Percentiles rank a stretch among this genome's conserved stretches.
Conservation (phyloP, 2,329 filamentous ascomycete genomes). For the Conoideocrella luteorostrata region DNA sequence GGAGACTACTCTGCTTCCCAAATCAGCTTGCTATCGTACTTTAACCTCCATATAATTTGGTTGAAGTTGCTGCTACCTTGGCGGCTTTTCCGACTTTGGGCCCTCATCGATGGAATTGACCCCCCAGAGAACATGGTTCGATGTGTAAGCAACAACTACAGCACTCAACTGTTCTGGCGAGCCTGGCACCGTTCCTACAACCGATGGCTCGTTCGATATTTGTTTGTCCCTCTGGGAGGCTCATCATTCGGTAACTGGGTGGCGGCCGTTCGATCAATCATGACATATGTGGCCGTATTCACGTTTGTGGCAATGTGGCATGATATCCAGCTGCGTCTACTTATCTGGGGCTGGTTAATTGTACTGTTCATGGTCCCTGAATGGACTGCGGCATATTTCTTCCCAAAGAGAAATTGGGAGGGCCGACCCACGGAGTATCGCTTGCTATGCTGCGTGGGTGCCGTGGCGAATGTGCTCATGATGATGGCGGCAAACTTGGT, state of each 20-base stretch:
- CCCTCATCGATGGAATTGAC: slow-evolving; percentile 82
- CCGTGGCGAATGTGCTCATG: slow-evolving; percentile 79
- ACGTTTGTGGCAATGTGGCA: slow-evolving; percentile 98
- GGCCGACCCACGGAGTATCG: slow-evolving; percentile 66
- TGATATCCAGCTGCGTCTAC: slow-evolving; percentile 82
- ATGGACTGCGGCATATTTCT: slow-evolving; percentile 62
- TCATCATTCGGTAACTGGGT: slow-evolving; percentile 40
- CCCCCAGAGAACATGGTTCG: slow-evolving; percentile 98
- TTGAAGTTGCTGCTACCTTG: slow-evolving; percentile 92
- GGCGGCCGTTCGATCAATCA: slow-evolving; percentile 50
- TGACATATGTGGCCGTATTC: slow-evolving; percentile 80
- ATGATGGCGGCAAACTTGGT: slow-evolving; percentile 96
- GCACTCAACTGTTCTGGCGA: slow-evolving; percentile 86
- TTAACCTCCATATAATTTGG: slow-evolving; percentile 97
- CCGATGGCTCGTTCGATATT: slow-evolving; percentile 87
- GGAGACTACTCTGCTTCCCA: slow-evolving; percentile 77
- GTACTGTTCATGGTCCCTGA: slow-evolving; percentile 92
- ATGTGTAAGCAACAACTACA: slow-evolving; percentile 94
- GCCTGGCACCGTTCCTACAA: slow-evolving; percentile 95
- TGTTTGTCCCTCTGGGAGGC: slow-evolving; percentile 88
- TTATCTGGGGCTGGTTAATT: slow-evolving; percentile 96
- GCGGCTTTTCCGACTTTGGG: slow-evolving; percentile 98
- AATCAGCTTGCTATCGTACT: slow-evolving; percentile 83
- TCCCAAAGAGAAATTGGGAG: slow-evolving; percentile 69
- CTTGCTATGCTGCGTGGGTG: slow-evolving; percentile 72